Conservation (phyloP, 1,284 basidiomycete genomes). For the Ganoderma boninense region DNA sequence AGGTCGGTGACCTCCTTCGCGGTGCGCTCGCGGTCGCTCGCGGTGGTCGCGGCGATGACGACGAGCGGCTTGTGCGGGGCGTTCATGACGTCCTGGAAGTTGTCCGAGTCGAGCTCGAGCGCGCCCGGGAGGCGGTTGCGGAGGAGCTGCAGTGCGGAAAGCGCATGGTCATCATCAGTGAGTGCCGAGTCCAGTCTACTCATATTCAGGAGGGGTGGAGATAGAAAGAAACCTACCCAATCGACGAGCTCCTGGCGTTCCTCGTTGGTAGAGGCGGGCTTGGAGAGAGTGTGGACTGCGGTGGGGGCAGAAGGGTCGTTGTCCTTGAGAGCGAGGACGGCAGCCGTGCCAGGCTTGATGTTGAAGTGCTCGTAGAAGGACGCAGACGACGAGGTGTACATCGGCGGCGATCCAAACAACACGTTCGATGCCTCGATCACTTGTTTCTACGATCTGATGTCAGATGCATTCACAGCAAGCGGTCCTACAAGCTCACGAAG, state of each 20-base stretch:
- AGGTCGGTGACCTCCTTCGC: conserved; percentile 59
- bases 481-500: conserved; percentile 48
- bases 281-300: conserved; percentile 36
- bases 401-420: conserved; percentile 75
- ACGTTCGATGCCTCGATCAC: conserved; percentile 58
- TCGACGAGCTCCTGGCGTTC: conserved; percentile 30
- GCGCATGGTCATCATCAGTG: background rate
- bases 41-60: conserved; percentile 68
- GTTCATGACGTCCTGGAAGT: conserved; percentile 86
- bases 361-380: conserved; percentile 61
- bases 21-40: conserved; percentile 50
- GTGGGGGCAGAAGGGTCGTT: conserved; percentile 53
- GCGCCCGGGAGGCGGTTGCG: conserved; percentile 75
- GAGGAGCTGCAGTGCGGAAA: conserved; percentile 31
- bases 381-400: conserved; percentile 63
- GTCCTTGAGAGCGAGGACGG: conserved; percentile 82
- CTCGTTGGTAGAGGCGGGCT: conserved; percentile 14
- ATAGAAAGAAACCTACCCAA: conserved; percentile 34
- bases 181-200: background rate
- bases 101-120: conserved; percentile 75
- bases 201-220: no score
- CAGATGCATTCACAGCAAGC: background rate
- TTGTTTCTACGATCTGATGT: conserved; percentile 45
- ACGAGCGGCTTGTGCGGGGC: conserved; percentile 77
- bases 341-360: conserved; percentile 56